Base-by-base conservation (phyloP, 352 stramenopile species). In the Pythium dissotocum region DNA sequence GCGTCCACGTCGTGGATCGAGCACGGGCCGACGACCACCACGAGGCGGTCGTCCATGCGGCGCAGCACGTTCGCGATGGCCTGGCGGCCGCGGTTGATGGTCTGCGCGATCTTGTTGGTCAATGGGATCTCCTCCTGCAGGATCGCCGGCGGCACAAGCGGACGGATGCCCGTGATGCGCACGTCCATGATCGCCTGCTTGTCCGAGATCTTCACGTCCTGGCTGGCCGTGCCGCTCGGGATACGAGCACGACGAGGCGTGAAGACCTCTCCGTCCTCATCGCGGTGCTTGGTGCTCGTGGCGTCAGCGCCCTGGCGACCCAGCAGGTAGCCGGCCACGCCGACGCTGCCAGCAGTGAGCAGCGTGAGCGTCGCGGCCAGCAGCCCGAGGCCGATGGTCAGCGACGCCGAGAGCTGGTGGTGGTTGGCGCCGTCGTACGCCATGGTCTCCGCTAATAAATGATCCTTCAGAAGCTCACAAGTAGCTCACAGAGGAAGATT, bases 1-100 rank as follows among this genome's bases (percentile, higher is more conserved):
- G 89, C 88, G 36, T 95, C 78, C 28, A 91, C 86, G 63, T 97
- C 87, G 73, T 97, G 89, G 65, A 97, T 95, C 40, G 89, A 97
- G 83, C 89, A 97, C 1, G 89, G 89, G 12, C 89, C 89, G 26
- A 97, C 89, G 1, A 97, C 71, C 9, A 95, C 88, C 12, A 83
- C 83, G 40, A 97, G 78, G 24, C 89, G 85, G 70, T 96, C 89
- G 58, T 97, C 89, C 64, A 90, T 80, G 65, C 86, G 83, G 61
- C 82, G 79, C 55, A 97, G 59, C 28, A 96, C 77, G 61, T 93
- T 93, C 57, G 79, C 75, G 14, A 95, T 68, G 8, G 75, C 82
- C 67, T 95, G 83, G 18, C 89, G 87, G 0, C 85, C 83, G 21
- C 78, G 77, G 67, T 83, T 94, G 55, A 95, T 89, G 69, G 87